These are phyloP conservation scores for Singerocomus rubriflavus DNA, from an alignment of 1,284 basidiomycete species.

Conservation along the genomic window DNA sequence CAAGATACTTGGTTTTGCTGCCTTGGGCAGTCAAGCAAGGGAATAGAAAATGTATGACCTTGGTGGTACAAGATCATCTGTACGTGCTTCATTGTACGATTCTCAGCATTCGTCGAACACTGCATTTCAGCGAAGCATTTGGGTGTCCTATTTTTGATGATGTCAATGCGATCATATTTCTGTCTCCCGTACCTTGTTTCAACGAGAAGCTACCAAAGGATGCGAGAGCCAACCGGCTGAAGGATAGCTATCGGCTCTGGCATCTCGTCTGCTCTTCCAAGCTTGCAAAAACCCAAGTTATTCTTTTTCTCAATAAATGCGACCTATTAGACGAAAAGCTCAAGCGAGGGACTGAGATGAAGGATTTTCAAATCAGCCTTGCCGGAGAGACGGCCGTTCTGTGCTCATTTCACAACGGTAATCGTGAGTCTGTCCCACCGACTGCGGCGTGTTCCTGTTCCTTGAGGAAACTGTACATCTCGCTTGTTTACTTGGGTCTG, in stretches of 20 bases:
- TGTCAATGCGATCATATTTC: constrained; percentile 69
- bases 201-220: constrained; percentile 72
- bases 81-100: constrained; percentile 24
- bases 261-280: constrained; percentile 63
- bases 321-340: constrained; percentile 69
- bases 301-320: constrained; percentile 62
- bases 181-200: constrained; percentile 68
- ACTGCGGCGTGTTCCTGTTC: neutral
- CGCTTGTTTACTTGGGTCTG: neutral
- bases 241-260: constrained; percentile 74
- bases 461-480: neutral
- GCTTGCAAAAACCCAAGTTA: constrained; percentile 58
- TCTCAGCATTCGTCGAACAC: constrained; percentile 6
- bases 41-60: constrained; percentile 54
- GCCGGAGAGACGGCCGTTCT: constrained; percentile 61
- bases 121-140: constrained; percentile 49
- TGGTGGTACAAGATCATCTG: constrained; percentile 55
- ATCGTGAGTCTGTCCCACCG: constrained; percentile 42
- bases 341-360: constrained; percentile 54
- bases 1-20: no score
- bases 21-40: no score
- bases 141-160: constrained; percentile 73
- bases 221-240: constrained; percentile 60
- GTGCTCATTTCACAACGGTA: constrained; percentile 71
- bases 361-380: constrained; percentile 56